Base-by-base conservation (phyloP, 306 rosid genomes). In the Herpetospermum pedunculosum region DNA sequence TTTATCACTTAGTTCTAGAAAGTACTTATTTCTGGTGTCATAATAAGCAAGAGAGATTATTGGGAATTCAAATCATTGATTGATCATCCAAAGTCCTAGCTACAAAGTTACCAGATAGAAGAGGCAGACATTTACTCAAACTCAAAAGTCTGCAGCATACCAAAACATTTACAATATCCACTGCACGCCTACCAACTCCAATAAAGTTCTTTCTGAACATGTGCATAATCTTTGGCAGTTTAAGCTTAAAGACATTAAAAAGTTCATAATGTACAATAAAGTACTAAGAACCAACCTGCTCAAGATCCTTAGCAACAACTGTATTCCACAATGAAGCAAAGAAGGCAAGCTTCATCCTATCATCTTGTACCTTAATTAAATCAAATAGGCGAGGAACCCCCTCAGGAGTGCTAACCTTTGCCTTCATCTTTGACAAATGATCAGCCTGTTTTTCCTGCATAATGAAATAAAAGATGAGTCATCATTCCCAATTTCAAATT, bases 311-410 rank as follows among this genome's bases (percentile, higher is more conserved):
- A 59, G 97, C 97, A 35, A 94, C 96, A 62, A 94, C 81, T 18
- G 97, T 91, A 83, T 89, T 89, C 75, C 90, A 77, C 69, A 91
- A 74, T 77, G 87, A 86, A 7, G 92, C 84, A 84, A 76, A 94
- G 86, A 94, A 94, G 73, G 98, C 98, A 75, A 94, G 92, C 73
- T 91, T 91, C 95, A 91, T 89, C 75, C 89, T 82, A 78, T 94
- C 96, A 72, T 94, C 96, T 70, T 44, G 82, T 69, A 94, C 95
- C 81, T 84, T 84, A 46, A 94, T 87, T 77, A 94, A 79, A 85
- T 94, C 95, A 74, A 91, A 91, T 67, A 94, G 92, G 54, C 96
- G 97, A 8, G 88, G 95, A 86, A 94, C 97, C 34, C 92, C 95
- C 82, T 89, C 97, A 1, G 98, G 97, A 79, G 91, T 84, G 77